Evolutionary conservation across 148 eudicot species (phyloP), one percentile per base, ranked within the genome.

Genomic region (Vaccinium vitisidaea): DNA sequence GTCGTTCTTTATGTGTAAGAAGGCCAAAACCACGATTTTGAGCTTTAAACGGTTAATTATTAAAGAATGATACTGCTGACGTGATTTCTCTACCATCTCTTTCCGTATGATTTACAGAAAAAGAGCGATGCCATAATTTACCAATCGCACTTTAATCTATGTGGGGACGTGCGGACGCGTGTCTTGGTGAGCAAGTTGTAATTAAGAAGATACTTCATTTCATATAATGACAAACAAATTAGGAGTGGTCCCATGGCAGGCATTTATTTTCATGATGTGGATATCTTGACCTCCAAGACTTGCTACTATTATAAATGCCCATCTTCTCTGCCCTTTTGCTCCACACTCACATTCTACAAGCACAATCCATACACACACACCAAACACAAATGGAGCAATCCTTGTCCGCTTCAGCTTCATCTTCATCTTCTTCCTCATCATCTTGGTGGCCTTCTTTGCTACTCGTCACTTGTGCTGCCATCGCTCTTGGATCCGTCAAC

Each of bases 381-480:
- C 43, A 39, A 39, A 39, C 43, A 5, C 43, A 39, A 70, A 70
- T 70, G 75, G 75, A 70, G 9, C 39, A 36, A 2, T 70, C 39
- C 15, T 13, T 70, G 75, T 27, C 75, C 12, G 15, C 15, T 30
- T 70, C 39, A 9, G 15, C 15, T 30, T 39, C 43, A 39, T 39
- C 43, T 39, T 39, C 43, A 1, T 67, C 73, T 4, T 25, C 73
- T 16, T 75, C 78, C 0, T 13, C 39, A 5, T 43, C 54, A 12
- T 75, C 79, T 7, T 75, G 54, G 14, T 75, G 54, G 8, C 49
- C 79, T 48, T 75, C 79, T 6, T 8, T 75, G 79, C 6, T 75
- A 21, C 25, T 75, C 79, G 19, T 75, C 79, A 75, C 79, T 21
- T 75, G 79, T 27, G 19, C 79, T 48, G 79, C 49, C 4, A 75